A percentile compares a stretch with the other conserved stretches of the same genome.
phyloP scores from a whole-genome alignment of 2,329 filamentous ascomycete species.

The Microascus cirrosus region DNA sequence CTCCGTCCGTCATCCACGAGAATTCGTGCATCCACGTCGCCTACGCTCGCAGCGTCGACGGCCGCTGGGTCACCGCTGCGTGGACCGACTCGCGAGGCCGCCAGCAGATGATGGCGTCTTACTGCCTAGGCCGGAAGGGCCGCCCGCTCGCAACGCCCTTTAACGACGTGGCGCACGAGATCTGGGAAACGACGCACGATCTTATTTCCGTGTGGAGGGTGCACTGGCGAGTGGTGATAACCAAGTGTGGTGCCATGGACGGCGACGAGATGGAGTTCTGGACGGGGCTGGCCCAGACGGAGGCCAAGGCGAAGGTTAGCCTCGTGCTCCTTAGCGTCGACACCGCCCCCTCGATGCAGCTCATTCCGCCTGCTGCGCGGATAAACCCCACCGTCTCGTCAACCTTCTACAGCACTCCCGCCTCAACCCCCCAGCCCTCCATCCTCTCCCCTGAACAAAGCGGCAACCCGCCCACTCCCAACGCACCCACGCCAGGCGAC shows the following conservation, averaged over 20 bases:
- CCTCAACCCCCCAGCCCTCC: conserved; percentile 52
- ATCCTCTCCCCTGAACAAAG: conserved; percentile 51
- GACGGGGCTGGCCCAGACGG: conserved; percentile 39
- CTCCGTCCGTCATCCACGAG: conserved; percentile 63
- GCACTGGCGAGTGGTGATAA: conserved; percentile 67
- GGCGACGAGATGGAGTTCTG: conserved; percentile 52
- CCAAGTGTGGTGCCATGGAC: conserved; percentile 59
- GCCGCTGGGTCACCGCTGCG: conserved; percentile 66
- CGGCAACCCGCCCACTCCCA: conserved; percentile 36
- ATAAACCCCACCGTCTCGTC: conserved; percentile 31
- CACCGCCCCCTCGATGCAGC: conserved; percentile 50
- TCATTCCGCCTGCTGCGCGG: conserved; percentile 44
- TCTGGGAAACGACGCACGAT: conserved; percentile 69
- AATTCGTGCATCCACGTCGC: conserved; percentile 73
- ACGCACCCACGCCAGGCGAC: conserved; percentile 28
- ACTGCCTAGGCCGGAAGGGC: conserved; percentile 55
- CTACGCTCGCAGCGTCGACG: conserved; percentile 65
- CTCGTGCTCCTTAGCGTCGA: conserved; percentile 55
- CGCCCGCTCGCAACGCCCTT: conserved; percentile 40
- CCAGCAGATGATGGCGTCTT: conserved; percentile 62
- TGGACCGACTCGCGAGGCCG: conserved; percentile 73
- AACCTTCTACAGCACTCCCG: conserved; percentile 49
- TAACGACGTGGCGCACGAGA: conserved; percentile 57
- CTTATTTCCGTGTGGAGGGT: conserved; percentile 60
- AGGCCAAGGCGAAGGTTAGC: conserved; percentile 37